Evolutionary conservation across 176 grass and related monocot genomes (phyloP).

Genomic region (Juncus effusus): DNA sequence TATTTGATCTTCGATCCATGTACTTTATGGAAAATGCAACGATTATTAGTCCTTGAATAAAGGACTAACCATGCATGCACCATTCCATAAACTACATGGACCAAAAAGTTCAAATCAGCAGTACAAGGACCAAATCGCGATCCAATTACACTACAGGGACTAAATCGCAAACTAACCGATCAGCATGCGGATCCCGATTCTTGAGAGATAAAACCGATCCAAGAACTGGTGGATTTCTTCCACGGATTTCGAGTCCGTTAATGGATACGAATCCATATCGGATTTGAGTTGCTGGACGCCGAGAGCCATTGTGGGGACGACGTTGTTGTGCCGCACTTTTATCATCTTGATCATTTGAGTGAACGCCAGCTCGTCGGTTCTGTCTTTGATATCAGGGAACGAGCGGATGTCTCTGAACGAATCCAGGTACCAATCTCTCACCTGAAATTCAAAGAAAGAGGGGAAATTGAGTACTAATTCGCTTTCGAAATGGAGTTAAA

Average conservation of each 20-base stretch:
- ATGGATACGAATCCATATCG: conserved; percentile 37
- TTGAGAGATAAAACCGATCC: conserved; percentile 92
- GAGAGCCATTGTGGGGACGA: conserved; percentile 83
- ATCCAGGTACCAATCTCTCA: conserved; percentile 84
- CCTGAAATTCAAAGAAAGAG: conserved; percentile 26
- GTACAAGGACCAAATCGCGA: too few relatives aligned
- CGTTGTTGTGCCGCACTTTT: conserved; percentile 82
- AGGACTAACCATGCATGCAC: too few relatives aligned
- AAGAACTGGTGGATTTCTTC: conserved; percentile 85
- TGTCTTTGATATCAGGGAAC: conserved; percentile 52
- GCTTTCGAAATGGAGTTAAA: too few relatives aligned
- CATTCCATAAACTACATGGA: too few relatives aligned
- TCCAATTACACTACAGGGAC: too few relatives aligned
- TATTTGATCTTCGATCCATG: too few relatives aligned
- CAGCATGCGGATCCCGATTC: conserved; percentile 94
- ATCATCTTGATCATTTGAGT: conserved; percentile 87
- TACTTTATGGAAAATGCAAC: too few relatives aligned
- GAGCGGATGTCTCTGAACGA: conserved; percentile 77
- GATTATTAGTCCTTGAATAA: too few relatives aligned
- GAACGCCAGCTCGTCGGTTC: conserved; percentile 61
- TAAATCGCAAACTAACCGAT: conserved; percentile 43
- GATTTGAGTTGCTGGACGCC: conserved; percentile 83
- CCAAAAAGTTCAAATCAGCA: too few relatives aligned
- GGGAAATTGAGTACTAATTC: too few relatives aligned
- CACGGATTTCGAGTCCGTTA: conserved; percentile 38